Base-by-base conservation (phyloP, 192 early-diverging fungal species). In the Mortierella antarctica region DNA sequence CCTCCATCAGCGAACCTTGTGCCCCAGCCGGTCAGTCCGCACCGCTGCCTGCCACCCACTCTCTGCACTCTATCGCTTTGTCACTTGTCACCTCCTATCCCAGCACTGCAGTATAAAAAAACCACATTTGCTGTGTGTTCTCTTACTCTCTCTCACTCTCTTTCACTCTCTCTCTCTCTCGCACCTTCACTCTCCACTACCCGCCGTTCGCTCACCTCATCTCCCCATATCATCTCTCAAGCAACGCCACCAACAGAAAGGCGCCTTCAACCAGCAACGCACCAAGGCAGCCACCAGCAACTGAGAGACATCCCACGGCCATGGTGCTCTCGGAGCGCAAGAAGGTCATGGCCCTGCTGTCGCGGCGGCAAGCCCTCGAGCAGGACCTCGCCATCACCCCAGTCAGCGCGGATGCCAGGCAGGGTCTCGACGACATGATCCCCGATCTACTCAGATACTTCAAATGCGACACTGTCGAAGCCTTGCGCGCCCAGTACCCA, bases 311-410 rank as follows among this genome's bases (percentile, higher is more conserved):
- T 47, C 12, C 44, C 23, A 53, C 40, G 21, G 50, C 31, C 21
- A 74, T 65, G 51, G 42, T 48, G 44, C 41, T 70, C 18, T 78
- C 74, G 8, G 74, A 78, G 45, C 62, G 74, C 54, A 78, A 78
- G 60, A 70, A 70, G 53, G 17, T 70, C 50, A 20, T 78, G 11
- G 67, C 67, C 7, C 55, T 70, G 8, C 57, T 78, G 2, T 48
- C 64, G 4, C 18, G 21, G 31, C 57, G 67, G 15, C 74, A 59
- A 14, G n/a, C 31, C 41, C 68, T 78, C 17, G 74, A 78, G 57
- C 51, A 62, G 1, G 61, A 63, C 20, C 46, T 65, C 47, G 47
- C 20, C 2, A 17, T 6, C 10, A 31, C 42, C 5, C 53, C 5
- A 31, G 31, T 31, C 13, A 57, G 9, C 31, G 44, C 50, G 14